phyloP scores from a whole-genome alignment of 352 stramenopile species.

The Pythium monospermum region DNA sequence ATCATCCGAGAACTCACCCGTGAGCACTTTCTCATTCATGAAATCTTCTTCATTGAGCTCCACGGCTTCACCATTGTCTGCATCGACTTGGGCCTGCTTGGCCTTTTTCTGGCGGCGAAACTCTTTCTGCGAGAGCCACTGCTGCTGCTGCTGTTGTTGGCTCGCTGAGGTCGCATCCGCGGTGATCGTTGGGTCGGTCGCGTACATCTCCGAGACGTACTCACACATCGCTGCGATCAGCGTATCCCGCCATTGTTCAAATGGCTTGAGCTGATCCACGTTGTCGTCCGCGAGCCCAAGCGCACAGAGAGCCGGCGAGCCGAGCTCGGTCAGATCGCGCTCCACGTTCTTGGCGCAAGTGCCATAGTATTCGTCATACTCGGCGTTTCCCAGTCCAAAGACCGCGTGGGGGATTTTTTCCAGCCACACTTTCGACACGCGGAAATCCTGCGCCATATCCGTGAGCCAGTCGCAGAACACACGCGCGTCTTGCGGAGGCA shows the following conservation, averaged over 20 bases:
- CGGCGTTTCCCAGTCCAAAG: conserved; percentile 82
- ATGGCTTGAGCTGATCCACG: conserved; percentile 77
- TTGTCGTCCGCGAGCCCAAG: conserved; percentile 79
- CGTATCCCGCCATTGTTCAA: conserved; percentile 79
- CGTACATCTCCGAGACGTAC: conserved; percentile 43
- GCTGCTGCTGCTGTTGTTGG: conserved; percentile 13
- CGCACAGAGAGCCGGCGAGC: conserved; percentile 52
- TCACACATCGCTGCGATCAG: conserved; percentile 75
- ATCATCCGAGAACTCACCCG: conserved; percentile 64
- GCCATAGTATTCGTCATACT: conserved; percentile 87
- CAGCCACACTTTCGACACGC: conserved; percentile 81
- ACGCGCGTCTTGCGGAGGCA: conserved; percentile 64
- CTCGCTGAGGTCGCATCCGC: conserved; percentile 6
- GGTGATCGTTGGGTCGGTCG: conserved; percentile 12
- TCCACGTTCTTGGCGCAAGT: conserved; percentile 77
- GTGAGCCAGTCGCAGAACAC: conserved; percentile 84
- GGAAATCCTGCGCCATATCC: conserved; percentile 88
- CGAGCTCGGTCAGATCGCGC: conserved; percentile 48
- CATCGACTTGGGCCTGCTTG: conserved; percentile 51
- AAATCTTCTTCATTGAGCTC: conserved; percentile 79
- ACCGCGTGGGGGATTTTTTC: conserved; percentile 66
- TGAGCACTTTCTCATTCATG: conserved; percentile 83
- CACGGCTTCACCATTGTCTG: conserved; percentile 43
- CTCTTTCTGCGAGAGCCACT: conserved; percentile 80
- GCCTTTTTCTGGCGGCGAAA: conserved; percentile 80